Evolutionary conservation across 176 grass and related monocot genomes (phyloP).

Genomic region (Musa schizocarpa): DNA sequence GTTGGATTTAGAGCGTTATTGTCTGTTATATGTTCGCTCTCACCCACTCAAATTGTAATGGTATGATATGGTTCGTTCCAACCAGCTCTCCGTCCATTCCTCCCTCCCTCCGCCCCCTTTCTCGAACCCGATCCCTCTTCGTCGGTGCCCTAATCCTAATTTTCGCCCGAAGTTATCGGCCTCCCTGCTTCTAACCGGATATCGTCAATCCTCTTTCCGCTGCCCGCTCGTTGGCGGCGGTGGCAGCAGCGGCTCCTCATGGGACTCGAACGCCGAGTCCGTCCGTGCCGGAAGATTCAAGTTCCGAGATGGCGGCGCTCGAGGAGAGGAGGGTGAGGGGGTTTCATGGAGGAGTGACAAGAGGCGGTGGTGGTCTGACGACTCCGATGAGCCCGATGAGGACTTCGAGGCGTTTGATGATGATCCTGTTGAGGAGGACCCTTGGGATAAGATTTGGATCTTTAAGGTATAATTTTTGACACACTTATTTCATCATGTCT

Average conservation of each 20-base stretch:
- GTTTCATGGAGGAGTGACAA: background rate
- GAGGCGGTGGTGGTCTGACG: conserved; percentile 16
- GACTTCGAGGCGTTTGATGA: conserved; percentile 2
- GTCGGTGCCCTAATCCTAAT: background rate
- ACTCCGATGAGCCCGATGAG: background rate
- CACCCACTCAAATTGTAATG: background rate
- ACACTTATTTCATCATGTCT: background rate
- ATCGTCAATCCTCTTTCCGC: too few relatives aligned
- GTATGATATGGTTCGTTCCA: background rate
- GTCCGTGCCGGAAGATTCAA: conserved; percentile 8
- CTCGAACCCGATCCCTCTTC: background rate
- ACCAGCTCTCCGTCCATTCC: background rate
- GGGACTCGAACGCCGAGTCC: conserved; percentile 5
- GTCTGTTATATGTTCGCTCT: background rate
- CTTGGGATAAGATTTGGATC: conserved; percentile 15
- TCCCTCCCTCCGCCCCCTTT: background rate
- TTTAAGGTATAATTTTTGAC: conserved; percentile 4
- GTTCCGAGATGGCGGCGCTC: conserved; percentile 2
- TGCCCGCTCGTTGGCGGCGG: background rate
- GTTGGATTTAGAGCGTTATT: background rate
- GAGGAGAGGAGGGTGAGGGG: background rate
- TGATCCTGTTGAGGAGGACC: background rate
- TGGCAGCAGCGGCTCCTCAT: background rate
- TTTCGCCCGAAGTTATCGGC: background rate
- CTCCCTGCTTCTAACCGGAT: too few relatives aligned